Base-by-base conservation (phyloP, 164 flowering plant genomes). In the Annona squamosa region DNA sequence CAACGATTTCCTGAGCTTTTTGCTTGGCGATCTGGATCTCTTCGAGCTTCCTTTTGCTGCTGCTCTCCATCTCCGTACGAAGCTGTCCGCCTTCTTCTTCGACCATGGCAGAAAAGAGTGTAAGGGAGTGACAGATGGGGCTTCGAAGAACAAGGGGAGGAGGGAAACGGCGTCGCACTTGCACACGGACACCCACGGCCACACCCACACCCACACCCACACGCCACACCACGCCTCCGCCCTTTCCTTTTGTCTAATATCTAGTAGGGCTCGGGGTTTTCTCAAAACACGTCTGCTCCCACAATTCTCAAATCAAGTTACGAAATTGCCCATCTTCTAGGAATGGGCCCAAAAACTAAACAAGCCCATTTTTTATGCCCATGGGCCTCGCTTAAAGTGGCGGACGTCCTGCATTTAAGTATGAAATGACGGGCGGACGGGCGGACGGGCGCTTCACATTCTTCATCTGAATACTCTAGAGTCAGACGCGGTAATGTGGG, bases 1-100 rank as follows among this genome's bases (percentile, higher is more conserved):
- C 89, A 0, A 94, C 98, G 79, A 93, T 89, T 85, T 91, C 93
- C 83, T 93, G 95, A 0, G 92, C 98, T 6, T 84, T 81, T 77
- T 87, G 94, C 84, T 93, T 93, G 7, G 97, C 97, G 13, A 81
- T 70, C 84, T 86, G 88, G 86, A 91, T 78, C 73, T 87, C 95
- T 44, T 86, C 74, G 26, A 64, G 91, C 59, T 83, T 83, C 48
- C 82, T 76, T 76, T 79, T 83, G 69, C 56, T 57, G 56, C 46
- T 5, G 68, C 66, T 47, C 9, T 77, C 79, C 4, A 18, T 73
- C 57, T 75, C 79, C 66, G 59, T 18, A 4, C 57, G 68, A 42
- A 26, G 19, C 52, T 81, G 75, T 7, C 74, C n/a, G 48, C 68
- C 75, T 63, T 72, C 79, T 63, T 72, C 75, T 63, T 74, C 79